Evolutionary conservation across 2,329 filamentous ascomycete species (phyloP).

Genomic region (Phialophora macrospora): DNA sequence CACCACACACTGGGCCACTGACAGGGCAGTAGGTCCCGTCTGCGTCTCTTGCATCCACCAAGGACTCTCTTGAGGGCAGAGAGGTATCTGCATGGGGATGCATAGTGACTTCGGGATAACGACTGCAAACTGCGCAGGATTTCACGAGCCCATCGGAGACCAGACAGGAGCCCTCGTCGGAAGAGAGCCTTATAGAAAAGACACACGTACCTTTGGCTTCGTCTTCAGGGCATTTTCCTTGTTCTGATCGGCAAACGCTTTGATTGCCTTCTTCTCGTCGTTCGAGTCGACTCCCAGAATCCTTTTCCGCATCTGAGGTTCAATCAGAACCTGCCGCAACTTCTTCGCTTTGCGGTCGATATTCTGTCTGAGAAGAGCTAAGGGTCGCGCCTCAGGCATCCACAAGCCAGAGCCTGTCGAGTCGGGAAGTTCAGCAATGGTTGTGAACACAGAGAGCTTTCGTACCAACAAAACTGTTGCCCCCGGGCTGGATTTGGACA

Average conservation of each 20-base stretch:
- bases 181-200: background rate
- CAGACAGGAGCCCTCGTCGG: background rate
- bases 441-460: slow-evolving; percentile 35
- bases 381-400: slow-evolving; percentile 71
- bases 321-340: slow-evolving; percentile 70
- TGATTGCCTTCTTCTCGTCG: slow-evolving; percentile 65
- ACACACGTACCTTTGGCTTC: slow-evolving; percentile 73
- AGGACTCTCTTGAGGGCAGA: background rate
- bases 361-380: slow-evolving; percentile 70
- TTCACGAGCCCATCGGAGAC: background rate
- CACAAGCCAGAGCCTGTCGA: slow-evolving; percentile 75
- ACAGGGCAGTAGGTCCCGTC: background rate
- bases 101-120: background rate
- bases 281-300: slow-evolving; percentile 66
- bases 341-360: slow-evolving; percentile 74
- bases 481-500: slow-evolving; percentile 75
- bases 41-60: background rate
- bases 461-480: slow-evolving; percentile 72
- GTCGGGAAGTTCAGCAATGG: slow-evolving; percentile 8
- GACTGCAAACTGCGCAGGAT: background rate
- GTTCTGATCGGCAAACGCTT: slow-evolving; percentile 73
- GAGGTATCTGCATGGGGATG: background rate
- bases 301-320: slow-evolving; percentile 63
- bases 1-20: background rate
- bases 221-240: slow-evolving; percentile 78